Conservation (phyloP, 2,329 filamentous ascomycete genomes). For the Nannizzia gypsea region DNA sequence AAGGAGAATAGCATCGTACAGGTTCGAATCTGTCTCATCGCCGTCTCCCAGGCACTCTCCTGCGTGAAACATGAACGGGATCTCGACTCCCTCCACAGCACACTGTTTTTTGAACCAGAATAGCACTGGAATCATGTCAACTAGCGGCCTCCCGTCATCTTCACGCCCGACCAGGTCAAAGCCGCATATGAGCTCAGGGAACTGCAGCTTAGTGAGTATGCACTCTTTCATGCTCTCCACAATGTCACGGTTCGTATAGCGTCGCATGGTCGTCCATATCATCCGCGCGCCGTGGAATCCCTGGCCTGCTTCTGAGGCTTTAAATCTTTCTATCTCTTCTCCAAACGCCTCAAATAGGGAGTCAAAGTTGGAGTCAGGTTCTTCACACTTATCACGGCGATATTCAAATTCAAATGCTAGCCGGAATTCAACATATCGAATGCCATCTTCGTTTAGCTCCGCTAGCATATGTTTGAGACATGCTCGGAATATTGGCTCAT, state of each 20-base stretch:
- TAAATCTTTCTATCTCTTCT: constrained; percentile 71
- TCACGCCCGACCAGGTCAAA: constrained; percentile 89
- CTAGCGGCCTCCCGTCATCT: constrained; percentile 62
- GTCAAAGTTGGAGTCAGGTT: constrained; percentile 54
- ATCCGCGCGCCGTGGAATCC: constrained; percentile 73
- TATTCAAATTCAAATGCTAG: constrained; percentile 66
- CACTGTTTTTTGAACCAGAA: constrained; percentile 92
- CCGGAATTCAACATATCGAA: constrained; percentile 73
- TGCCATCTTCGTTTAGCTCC: constrained; percentile 62
- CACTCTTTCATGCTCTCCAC: constrained; percentile 78
- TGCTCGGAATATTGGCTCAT: constrained; percentile 75
- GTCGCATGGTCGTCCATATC: constrained; percentile 71
- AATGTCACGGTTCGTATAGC: constrained; percentile 51
- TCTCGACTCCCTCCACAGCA: constrained; percentile 60
- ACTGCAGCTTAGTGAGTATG: constrained; percentile 60
- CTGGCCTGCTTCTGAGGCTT: constrained; percentile 55
- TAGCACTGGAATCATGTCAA: constrained; percentile 67
- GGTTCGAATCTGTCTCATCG: constrained; percentile 63
- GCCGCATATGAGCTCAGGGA: constrained; percentile 34
- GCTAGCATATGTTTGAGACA: constrained; percentile 64
- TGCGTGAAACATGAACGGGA: constrained; percentile 94
- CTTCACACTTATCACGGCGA: constrained; percentile 47
- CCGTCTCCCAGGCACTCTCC: constrained; percentile 78
- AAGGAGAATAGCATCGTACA: constrained; percentile 79
- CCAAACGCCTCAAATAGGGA: constrained; percentile 61